Percentiles rank a stretch among this genome's conserved stretches.
phyloP scores from a whole-genome alignment of 768 basidiomycete genomes.

The Dendrothele bispora region DNA sequence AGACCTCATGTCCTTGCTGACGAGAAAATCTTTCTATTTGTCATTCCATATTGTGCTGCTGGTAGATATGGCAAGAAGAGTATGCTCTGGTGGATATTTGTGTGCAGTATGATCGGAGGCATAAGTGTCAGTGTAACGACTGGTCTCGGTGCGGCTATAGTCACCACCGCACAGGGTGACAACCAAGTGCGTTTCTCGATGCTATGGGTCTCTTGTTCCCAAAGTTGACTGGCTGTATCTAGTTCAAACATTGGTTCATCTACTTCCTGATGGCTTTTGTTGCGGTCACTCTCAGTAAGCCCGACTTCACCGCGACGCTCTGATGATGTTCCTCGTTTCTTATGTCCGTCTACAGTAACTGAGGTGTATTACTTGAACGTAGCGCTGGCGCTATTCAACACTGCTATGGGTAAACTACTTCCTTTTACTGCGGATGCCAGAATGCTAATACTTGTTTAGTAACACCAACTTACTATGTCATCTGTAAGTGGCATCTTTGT shows the following conservation, averaged over 20 bases:
- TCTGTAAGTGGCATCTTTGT: conserved; percentile 49
- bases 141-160: conserved; percentile 89
- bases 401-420: conserved; percentile 65
- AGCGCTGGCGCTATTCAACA: conserved; percentile 94
- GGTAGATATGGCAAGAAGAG: conserved; percentile 80
- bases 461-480: conserved; percentile 86
- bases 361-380: conserved; percentile 97
- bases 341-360: conserved; percentile 47
- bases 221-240: conserved; percentile 11
- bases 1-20: too few relatives aligned
- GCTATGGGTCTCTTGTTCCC: background rate
- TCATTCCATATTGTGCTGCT: conserved; percentile 3
- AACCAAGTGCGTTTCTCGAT: conserved; percentile 61
- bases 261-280: conserved; percentile 88
- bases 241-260: conserved; percentile 93
- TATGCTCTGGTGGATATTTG: conserved; percentile 94
- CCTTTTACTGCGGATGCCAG: conserved; percentile 19
- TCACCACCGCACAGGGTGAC: conserved; percentile 71
- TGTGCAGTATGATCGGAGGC: conserved; percentile 97
- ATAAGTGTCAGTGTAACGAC: conserved; percentile 94
- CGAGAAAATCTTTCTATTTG: too few relatives aligned
- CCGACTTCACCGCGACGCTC: background rate
- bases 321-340: conserved; percentile 12
- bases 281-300: conserved; percentile 73
- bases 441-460: conserved; percentile 49